phyloP scores from a whole-genome alignment of 2,329 filamentous ascomycete species.

The Samsoniella hepiali region DNA sequence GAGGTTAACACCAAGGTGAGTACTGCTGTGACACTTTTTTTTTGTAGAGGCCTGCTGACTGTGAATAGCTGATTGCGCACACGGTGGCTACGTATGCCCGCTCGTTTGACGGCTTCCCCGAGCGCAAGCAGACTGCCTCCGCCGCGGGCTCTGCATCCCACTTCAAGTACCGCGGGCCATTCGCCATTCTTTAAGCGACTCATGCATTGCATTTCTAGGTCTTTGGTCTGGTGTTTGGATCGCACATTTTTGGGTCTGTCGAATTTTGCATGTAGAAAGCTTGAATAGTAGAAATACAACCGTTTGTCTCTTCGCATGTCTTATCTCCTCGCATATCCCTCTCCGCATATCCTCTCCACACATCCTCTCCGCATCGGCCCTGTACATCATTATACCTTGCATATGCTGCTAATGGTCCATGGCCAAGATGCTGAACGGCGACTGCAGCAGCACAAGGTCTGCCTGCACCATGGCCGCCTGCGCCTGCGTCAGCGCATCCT shows the following conservation, averaged over 20 bases:
- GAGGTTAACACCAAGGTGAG: slow-evolving; percentile 57
- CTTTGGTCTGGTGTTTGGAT: neutral
- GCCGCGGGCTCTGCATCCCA: neutral
- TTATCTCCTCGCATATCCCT: neutral
- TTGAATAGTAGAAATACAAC: neutral
- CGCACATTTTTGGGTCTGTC: neutral
- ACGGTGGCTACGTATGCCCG: slow-evolving; percentile 67
- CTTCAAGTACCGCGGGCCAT: slow-evolving; percentile 8
- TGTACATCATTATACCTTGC: neutral
- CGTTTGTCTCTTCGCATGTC: neutral
- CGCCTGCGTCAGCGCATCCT: neutral
- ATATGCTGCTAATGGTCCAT: no score
- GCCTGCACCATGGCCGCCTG: neutral
- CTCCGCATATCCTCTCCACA: no score
- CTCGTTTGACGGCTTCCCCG: slow-evolving; percentile 63
- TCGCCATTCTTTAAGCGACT: neutral
- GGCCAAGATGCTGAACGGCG: neutral
- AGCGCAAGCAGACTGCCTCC: slow-evolving; percentile 36
- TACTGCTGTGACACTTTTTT: neutral
- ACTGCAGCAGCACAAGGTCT: neutral
- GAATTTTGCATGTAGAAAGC: neutral
- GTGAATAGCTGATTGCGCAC: slow-evolving; percentile 60
- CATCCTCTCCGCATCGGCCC: no score
- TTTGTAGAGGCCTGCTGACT: neutral
- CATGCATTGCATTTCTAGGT: neutral